Base-by-base conservation (phyloP, 2,329 filamentous ascomycete genomes). In the Bipolaris gigantea region DNA sequence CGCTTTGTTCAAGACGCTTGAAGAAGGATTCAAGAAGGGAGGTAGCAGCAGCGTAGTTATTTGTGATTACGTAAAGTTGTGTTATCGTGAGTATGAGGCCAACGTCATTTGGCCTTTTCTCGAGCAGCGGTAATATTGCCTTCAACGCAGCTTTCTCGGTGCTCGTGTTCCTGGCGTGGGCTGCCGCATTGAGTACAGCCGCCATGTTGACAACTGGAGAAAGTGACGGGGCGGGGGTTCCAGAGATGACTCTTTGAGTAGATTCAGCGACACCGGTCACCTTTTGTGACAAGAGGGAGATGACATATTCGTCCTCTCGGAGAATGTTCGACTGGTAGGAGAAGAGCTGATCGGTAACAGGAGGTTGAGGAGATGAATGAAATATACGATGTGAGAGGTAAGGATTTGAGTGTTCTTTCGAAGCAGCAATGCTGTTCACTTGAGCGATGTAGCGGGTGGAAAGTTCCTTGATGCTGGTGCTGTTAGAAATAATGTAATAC, bases 71-170 rank as follows among this genome's bases (percentile, higher is more conserved):
- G 69, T 95, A 92, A 40, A 96, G 82, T 72, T 97, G 92, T 9
- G 93, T 82, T 51, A 91, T 83, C 9, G 90, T 92, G 35, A 97
- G 79, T 21, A 90, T 77, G 3, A 97, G 80, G 1, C 92, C 93
- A 19, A 96, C 79, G 69, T 97, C 91, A 55, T 85, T 84, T 0
- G 92, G 90, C 27, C 90, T 81, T 67, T 85, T 87, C 64, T 90
- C 87, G 6, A 93, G 77, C 11, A 92, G 73, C 1, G 84, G 83
- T 3, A 90, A 75, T 23, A 95, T 83, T 33, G 84, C 80, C 69
- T 87, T 89, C 32, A 96, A 76, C 5, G 87, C 85, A 41, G 85
- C 81, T 64, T 88, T 88, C 40, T 85, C 87, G 10, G 62, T 71
- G 9, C 81, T 81, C 60, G 81, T 75, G 33, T 85, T 83, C 42